A percentile compares a stretch with the other conserved stretches of the same genome.
Evolutionary conservation across 176 grass and related monocot genomes (phyloP).

Genomic region (Chrysopogon serrulatus): DNA sequence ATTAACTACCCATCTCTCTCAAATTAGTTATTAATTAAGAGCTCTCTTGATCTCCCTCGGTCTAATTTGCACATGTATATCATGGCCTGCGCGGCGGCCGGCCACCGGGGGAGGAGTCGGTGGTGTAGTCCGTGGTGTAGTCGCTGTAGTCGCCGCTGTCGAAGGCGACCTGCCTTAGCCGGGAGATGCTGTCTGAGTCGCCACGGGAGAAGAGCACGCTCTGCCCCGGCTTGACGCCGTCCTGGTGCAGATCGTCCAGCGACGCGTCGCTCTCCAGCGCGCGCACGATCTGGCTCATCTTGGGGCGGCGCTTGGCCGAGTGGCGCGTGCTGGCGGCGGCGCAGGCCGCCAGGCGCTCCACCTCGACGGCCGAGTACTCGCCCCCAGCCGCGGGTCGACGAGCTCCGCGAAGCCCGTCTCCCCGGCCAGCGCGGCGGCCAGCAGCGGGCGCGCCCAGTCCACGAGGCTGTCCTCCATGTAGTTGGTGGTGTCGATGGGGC

Average conservation of each 20-base stretch:
- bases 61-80: not conserved
- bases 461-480: conserved; percentile 66
- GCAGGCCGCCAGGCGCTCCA: conserved; percentile 42
- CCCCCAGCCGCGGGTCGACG: conserved; percentile 32
- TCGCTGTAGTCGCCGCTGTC: conserved; percentile 18
- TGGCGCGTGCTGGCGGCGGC: conserved; percentile 46
- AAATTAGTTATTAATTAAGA: not conserved
- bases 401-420: conserved; percentile 17
- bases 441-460: conserved; percentile 47
- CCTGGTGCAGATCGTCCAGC: conserved; percentile 30
- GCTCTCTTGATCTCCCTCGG: not conserved
- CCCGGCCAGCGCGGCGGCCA: not conserved
- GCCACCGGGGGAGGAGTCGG: not conserved
- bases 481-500: conserved; percentile 35
- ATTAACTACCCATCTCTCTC: not conserved
- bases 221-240: conserved; percentile 21
- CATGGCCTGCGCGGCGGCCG: not conserved
- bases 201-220: conserved; percentile 24
- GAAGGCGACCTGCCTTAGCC: conserved; percentile 17
- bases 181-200: not conserved
- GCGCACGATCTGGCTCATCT: conserved; percentile 60
- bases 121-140: conserved; percentile 11
- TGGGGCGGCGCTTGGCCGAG: conserved; percentile 38
- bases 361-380: conserved; percentile 21
- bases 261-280: conserved; percentile 41